Percentiles rank a stretch among this genome's conserved stretches.
These are phyloP conservation scores for Cladosporium halotolerans DNA, from an alignment of 2,329 filamentous ascomycete genomes.

Conservation along the genomic window DNA sequence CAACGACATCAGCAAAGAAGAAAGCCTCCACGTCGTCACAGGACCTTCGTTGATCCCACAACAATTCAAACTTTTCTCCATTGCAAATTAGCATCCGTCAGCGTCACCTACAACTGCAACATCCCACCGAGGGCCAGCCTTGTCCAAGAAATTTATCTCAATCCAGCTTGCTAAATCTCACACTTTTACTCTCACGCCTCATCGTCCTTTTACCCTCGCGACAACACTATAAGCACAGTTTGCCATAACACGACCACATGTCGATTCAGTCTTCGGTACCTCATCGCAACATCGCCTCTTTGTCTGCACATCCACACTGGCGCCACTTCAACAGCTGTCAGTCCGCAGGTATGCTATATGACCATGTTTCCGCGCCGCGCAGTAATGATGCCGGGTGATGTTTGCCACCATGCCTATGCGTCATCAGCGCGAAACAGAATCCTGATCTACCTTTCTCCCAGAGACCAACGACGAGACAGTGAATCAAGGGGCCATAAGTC, in stretches of 20 bases:
- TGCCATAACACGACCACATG: background rate
- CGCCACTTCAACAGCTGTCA: background rate
- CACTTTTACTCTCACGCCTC: background rate
- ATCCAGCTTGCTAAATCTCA: background rate
- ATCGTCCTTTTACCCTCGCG: background rate
- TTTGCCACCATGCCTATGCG: background rate
- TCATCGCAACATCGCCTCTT: background rate
- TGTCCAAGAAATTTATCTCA: background rate
- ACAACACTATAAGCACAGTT: background rate
- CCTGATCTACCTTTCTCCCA: background rate
- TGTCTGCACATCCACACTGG: background rate
- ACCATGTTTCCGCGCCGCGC: background rate
- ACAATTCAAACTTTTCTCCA: background rate
- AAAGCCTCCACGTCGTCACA: background rate
- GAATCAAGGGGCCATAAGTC: constrained; percentile 58
- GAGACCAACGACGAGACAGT: constrained; percentile 61
- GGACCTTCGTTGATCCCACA: too few relatives aligned
- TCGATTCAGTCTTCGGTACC: background rate
- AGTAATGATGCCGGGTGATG: background rate
- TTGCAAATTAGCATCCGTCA: background rate
- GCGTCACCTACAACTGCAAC: background rate
- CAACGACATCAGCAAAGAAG: background rate
- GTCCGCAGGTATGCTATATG: background rate
- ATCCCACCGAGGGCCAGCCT: background rate
- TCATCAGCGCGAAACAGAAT: background rate